Evolutionary conservation across 768 basidiomycete genomes (phyloP), one percentile per base, ranked within the genome.

Genomic region (Symmetrospora coprosmae): DNA sequence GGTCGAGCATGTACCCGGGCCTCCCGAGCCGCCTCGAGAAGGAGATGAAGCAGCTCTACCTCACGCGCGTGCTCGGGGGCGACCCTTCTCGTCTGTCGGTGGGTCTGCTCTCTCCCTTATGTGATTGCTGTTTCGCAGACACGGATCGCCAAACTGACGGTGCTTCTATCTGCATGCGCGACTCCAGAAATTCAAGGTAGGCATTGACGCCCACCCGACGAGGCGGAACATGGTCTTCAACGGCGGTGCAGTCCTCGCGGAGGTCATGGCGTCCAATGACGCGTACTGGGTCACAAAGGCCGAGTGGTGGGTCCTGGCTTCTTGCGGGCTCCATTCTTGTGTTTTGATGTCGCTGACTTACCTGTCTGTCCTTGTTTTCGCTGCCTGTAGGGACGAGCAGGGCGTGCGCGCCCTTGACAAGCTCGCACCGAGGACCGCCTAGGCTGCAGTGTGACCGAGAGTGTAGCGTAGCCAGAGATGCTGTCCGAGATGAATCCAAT

Each of bases 11-110:
- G 92, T 97, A 97, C 72, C 92, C 94, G 30, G 94, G 94, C 27
- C 80, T 99, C 58, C 94, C 94, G 11, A 88, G 86, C 71, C 82
- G 94, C 45, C 78, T 99, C 41, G 94, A 97, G 75, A 97, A 97
- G 77, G 92, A 99, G 77, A 89, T 97, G 86, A 97, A 97, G 74
- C 94, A 97, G 73, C 78, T 97, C n/a, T 89, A 96, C 73, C 79
- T 99, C 62, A 86, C 86, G 1, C 78, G 82, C n/a, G 87, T 97
- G 17, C 78, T 97, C 43, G 78, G 80, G 43, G 83, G 86, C 17
- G 84, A 97, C 70, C 83, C 87, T 0, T 74, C 82, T 16, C 78
- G 94, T 35, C 72, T 96, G 67, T 90, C 85, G 72, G 92, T 94
- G 65, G 61, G 88, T 81, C 17, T 35, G 40, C 16, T 16, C 21